Percentiles rank a stretch among this genome's conserved stretches.
phyloP scores from a whole-genome alignment of 1,139 yeast species.

The Kodamaea anthophila region DNA sequence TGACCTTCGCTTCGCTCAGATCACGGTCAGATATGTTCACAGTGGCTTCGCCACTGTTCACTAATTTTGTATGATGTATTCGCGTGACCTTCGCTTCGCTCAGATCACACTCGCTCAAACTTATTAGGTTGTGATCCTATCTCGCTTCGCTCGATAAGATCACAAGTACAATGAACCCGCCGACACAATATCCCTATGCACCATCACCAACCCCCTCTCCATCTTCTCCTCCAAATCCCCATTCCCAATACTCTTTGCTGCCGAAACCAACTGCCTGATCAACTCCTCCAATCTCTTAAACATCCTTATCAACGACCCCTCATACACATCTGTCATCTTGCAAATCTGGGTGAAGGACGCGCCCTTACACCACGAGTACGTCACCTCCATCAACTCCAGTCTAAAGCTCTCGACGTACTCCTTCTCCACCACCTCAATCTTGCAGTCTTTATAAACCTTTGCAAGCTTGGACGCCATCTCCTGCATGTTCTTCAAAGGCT shows the following conservation, averaged over 20 bases:
- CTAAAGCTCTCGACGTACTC: constrained; percentile 89
- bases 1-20: no score
- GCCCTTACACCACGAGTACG: constrained; percentile 94
- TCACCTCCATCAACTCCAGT: constrained; percentile 94
- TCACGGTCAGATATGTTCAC: no score
- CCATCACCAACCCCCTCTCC: constrained; percentile 77
- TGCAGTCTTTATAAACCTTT: constrained; percentile 80
- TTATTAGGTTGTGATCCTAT: no score
- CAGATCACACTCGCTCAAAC: no score
- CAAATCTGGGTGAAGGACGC: constrained; percentile 94
- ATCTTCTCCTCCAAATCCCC: constrained; percentile 78
- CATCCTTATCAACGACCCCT: constrained; percentile 91
- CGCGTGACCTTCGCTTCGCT: no score
- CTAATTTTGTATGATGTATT: no score
- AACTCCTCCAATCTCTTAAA: constrained; percentile 92
- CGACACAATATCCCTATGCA: constrained; percentile 93
- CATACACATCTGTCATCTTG: constrained; percentile 97
- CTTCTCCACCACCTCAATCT: constrained; percentile 81
- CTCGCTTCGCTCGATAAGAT: background rate
- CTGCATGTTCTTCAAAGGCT: constrained; percentile 79
- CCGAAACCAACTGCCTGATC: constrained; percentile 80
- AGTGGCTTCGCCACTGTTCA: no score
- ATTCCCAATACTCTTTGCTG: constrained; percentile 91
- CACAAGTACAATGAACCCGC: constrained; percentile 87
- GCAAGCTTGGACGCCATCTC: constrained; percentile 91